These are phyloP conservation scores for Pseudogymnoascus sp. DNA, from an alignment of 2,329 filamentous ascomycete species.

Conservation along the genomic window DNA sequence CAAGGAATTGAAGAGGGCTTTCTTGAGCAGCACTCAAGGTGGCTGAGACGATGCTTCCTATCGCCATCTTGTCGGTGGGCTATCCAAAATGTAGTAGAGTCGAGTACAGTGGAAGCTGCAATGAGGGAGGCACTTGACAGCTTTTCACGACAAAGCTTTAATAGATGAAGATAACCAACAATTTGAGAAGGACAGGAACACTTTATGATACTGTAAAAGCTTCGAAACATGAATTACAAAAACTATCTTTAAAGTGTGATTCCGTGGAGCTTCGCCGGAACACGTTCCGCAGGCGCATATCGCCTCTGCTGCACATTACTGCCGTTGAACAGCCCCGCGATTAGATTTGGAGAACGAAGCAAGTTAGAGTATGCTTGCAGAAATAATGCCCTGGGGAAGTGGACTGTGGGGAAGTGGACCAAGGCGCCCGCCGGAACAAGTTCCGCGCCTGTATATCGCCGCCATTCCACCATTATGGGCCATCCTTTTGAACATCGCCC, in stretches of 20 bases:
- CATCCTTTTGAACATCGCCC: background rate
- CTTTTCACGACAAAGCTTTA: background rate
- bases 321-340: background rate
- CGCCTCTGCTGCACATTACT: background rate
- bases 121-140: background rate
- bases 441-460: background rate
- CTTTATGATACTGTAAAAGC: background rate
- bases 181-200: background rate
- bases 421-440: background rate
- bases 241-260: background rate
- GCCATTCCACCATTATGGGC: background rate
- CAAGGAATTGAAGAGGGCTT: conserved; percentile 12
- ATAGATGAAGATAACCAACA: background rate
- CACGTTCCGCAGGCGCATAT: background rate
- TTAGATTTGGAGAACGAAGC: background rate
- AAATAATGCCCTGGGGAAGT: background rate
- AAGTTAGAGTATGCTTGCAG: background rate
- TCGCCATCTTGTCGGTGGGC: conserved; percentile 14
- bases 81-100: background rate
- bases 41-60: conserved; percentile 12
- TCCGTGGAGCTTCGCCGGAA: background rate
- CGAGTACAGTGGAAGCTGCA: background rate
- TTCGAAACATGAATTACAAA: background rate
- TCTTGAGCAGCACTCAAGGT: conserved; percentile 9
- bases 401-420: background rate